These are phyloP conservation scores for Lepidium africanum DNA, from an alignment of 345 rosid species.

Conservation along the genomic window DNA sequence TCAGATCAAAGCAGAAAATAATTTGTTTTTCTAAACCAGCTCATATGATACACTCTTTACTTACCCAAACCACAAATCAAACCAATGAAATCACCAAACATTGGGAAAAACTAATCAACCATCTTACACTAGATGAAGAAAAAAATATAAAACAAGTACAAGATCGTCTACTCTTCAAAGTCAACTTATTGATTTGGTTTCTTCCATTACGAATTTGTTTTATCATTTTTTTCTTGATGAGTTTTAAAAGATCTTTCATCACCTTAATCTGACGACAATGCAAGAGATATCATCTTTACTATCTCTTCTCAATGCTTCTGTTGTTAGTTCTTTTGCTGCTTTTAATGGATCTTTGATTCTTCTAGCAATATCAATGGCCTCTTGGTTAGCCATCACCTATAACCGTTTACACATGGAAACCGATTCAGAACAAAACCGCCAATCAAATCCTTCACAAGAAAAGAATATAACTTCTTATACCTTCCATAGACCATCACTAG, in stretches of 20 bases:
- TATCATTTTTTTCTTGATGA: not conserved
- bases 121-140: constrained; percentile 5
- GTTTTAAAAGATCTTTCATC: constrained; percentile 20
- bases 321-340: constrained; percentile 66
- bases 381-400: constrained; percentile 72
- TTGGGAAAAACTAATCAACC: constrained; percentile 1
- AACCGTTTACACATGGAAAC: not conserved
- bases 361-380: constrained; percentile 64
- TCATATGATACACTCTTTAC: constrained; percentile 10
- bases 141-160: not conserved
- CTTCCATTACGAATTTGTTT: not conserved
- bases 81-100: constrained; percentile 20
- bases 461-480: constrained; percentile 17
- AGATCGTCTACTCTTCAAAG: constrained; percentile 6
- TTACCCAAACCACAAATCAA: constrained; percentile 20
- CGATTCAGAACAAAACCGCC: not conserved
- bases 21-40: constrained; percentile 19
- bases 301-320: constrained; percentile 56
- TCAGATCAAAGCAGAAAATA: constrained; percentile 5
- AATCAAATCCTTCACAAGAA: not conserved
- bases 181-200: constrained; percentile 13
- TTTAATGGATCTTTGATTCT: constrained; percentile 58
- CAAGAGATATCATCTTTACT: constrained; percentile 81
- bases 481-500: constrained; percentile 77
- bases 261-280: constrained; percentile 57